Evolutionary conservation across 73 alveolate species (phyloP), one percentile per base, ranked within the genome.

Genomic region (Paramecium tetraurelia): DNA sequence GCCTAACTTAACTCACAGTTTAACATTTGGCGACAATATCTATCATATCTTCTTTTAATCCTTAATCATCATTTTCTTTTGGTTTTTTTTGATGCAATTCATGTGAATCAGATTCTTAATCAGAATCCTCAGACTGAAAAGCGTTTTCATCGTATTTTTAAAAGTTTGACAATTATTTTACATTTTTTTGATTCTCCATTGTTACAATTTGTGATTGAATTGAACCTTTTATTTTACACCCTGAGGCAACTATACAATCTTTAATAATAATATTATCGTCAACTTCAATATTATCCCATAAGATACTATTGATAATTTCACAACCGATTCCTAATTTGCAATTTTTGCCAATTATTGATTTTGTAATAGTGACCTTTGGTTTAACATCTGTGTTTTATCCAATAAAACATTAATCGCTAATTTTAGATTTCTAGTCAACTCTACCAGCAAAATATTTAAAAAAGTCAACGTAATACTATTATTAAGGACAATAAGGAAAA

Each of bases 281-380:
- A 63, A 63, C 24, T 31, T 31, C 46, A 31, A 63, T 63, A 27
- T 63, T 7, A 27, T 63, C 84, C 46, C 84, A 63, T 63, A 63
- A 63, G 8, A 63, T 63, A 7, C 29, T 11, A 63, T 63, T 63
- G 9, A 63, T 63, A 12, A 24, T 63, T 18, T 53, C 69, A 5
- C 69, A 53, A 53, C 87, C 87, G 1, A 22, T 12, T 10, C 90
- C 90, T 31, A 80, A 43, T 48, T 80, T 40, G 46, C 90, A 80
- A 44, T 48, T n/a, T 24, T 80, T 80, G 0, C 90, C 90, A 24
- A 80, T 80, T 22, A 80, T 46, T 44, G 90, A 80, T 46, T 46
- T 80, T 18, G 48, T 80, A 12, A 80, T 80, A n/a, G 20, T 80
- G 1, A 27, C 35, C 11, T 72, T 72, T n/a, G 40, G 16, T 21